Evolutionary conservation across 768 basidiomycete species (phyloP).

Genomic region (Suillus occidentalis): DNA sequence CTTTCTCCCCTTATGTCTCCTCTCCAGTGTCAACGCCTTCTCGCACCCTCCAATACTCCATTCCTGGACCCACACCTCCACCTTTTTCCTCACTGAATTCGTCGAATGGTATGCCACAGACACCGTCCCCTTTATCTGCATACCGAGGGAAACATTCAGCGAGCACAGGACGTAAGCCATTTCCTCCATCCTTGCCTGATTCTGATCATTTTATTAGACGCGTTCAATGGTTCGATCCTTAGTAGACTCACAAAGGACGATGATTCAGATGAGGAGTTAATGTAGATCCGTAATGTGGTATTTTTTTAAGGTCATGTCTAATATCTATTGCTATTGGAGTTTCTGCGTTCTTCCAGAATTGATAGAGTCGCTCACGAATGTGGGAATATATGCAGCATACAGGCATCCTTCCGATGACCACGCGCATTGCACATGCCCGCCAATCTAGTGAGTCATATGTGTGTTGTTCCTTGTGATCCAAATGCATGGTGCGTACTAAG

Average conservation of each 20-base stretch:
- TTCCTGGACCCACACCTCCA: constrained; percentile 40
- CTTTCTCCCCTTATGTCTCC: constrained; percentile 27
- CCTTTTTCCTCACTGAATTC: constrained; percentile 35
- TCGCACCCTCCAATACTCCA: constrained; percentile 33
- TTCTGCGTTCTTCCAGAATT: not conserved
- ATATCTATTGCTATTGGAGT: constrained; percentile 3
- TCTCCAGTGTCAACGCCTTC: constrained; percentile 34
- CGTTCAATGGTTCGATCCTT: constrained; percentile 29
- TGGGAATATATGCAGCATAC: not conserved
- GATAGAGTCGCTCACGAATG: not conserved
- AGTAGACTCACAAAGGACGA: constrained; percentile 27
- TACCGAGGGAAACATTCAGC: constrained; percentile 39
- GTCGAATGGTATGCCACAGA: constrained; percentile 31
- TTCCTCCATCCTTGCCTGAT: not conserved
- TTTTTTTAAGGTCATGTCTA: not conserved
- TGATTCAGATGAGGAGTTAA: constrained; percentile 25
- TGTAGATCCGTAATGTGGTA: constrained; percentile 1
- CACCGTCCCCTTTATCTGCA: constrained; percentile 39
- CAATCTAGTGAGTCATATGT: not conserved
- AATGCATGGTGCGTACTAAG: not conserved
- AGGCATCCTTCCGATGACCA: not conserved
- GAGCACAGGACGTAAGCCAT: constrained; percentile 36
- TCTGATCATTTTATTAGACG: constrained; percentile 15
- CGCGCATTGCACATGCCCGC: not conserved
- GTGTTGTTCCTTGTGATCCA: not conserved